Evolutionary conservation across 2,329 filamentous ascomycete species (phyloP), one percentile per base, ranked within the genome.

Genomic region (Thielaviopsis punctulata): DNA sequence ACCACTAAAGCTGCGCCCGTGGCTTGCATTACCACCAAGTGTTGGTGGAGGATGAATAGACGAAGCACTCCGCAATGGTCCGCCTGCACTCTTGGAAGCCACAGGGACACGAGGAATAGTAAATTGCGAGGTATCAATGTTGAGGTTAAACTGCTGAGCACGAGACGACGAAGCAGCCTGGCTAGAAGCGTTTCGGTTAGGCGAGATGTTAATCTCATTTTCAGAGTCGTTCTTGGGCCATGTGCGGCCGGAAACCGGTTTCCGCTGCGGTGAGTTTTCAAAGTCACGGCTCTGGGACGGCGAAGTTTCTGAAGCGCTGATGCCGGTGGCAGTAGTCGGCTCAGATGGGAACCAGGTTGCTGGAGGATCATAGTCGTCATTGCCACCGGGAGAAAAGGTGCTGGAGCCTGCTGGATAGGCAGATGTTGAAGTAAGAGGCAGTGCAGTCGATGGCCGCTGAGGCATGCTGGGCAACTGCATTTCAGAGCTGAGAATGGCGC

Each of bases 321-420:
- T 25, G 22, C 48, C 39, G 27, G 21, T 51, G 12, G 43, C 27
- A 13, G 22, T 46, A 45, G 49, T 23, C 15, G 47, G 47, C n/a
- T n/a, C 30, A 24, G 48, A 48, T 7, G 52, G 24, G 41, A 53
- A 50, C 52, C 52, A 53, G 22, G 49, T 43, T 23, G 52, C 52
- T 19, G 52, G 52, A 6, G 52, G 52, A 21, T 54, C 52, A 48
- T 54, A 54, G 21, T 54, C 52, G 27, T 53, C 52, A 18, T 27
- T 23, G 13, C 36, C 30, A 33, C 52, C 52, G 9, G 52, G 52
- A 7, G 52, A 54, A 30, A 54, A 54, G 15, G 52, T 54, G 49
- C 49, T 51, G 33, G 48, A 51, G 25, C 49, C 49, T 4, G 13
- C 30, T 4, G 30, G 30, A 15, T 36, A 36, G 13, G 30, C 19